These are phyloP conservation scores for Monosporascus sp. DNA, from an alignment of 2,329 filamentous ascomycete genomes.

Conservation along the genomic window DNA sequence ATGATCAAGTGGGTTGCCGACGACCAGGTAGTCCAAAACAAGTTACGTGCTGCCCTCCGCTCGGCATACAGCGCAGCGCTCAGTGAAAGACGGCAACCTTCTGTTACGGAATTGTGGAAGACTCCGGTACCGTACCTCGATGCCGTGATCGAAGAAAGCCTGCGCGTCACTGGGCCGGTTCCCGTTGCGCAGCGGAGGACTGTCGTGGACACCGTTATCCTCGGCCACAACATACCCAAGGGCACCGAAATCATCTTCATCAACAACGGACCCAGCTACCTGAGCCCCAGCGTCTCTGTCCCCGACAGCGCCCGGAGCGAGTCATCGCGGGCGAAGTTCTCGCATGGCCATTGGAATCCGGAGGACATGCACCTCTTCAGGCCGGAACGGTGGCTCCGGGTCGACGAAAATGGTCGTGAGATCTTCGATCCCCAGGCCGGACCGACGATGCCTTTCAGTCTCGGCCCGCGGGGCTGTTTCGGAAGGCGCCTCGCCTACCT, in stretches of 20 bases:
- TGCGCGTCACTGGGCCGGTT: slow-evolving; percentile 69
- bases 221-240: slow-evolving; percentile 60
- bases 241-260: slow-evolving; percentile 56
- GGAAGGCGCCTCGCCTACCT: slow-evolving; percentile 16
- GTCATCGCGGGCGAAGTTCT: slow-evolving; percentile 45
- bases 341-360: slow-evolving; percentile 51
- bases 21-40: slow-evolving; percentile 7
- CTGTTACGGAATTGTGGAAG: slow-evolving; percentile 8
- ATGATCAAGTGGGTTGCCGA: slow-evolving; percentile 12
- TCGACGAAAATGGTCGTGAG: slow-evolving; percentile 4
- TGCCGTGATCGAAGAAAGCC: slow-evolving; percentile 71
- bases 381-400: slow-evolving; percentile 17
- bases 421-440: slow-evolving; percentile 11
- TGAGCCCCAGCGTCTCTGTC: slow-evolving; percentile 42
- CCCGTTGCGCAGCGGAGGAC: slow-evolving; percentile 65
- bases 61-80: slow-evolving; percentile 6
- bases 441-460: slow-evolving; percentile 11
- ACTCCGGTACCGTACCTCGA: slow-evolving; percentile 63
- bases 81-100: slow-evolving; percentile 8
- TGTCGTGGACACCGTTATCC: slow-evolving; percentile 57
- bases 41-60: slow-evolving; percentile 9
- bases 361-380: slow-evolving; percentile 42
- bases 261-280: slow-evolving; percentile 34
- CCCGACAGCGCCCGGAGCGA: slow-evolving; percentile 39
- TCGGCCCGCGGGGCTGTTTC: slow-evolving; percentile 14